Conservation (phyloP, 1,284 basidiomycete species). For the Serendipita sp. region DNA sequence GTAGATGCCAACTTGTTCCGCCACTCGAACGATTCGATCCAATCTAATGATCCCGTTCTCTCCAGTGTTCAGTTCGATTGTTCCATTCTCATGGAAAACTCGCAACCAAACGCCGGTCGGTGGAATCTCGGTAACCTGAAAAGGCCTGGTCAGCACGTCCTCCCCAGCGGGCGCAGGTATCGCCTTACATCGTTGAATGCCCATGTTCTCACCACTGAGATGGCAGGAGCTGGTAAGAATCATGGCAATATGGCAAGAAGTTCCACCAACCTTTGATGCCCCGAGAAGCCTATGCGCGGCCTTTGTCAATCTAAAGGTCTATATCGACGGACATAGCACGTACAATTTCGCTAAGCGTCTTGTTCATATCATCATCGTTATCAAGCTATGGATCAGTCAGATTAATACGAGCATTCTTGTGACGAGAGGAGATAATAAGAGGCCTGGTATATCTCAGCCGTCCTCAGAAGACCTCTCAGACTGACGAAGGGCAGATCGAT, state of each 20-base stretch:
- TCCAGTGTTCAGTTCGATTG: constrained; percentile 20
- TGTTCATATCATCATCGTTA: constrained; percentile 18
- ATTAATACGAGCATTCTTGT: background rate
- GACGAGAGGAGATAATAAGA: too few relatives aligned
- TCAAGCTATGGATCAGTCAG: constrained; percentile 13
- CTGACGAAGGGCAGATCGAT: too few relatives aligned
- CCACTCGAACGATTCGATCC: constrained; percentile 20
- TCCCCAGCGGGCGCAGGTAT: too few relatives aligned
- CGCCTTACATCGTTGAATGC: constrained; percentile 4
- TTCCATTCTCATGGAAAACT: constrained; percentile 20
- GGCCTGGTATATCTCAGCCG: too few relatives aligned
- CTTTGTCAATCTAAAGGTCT: constrained; percentile 19
- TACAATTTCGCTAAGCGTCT: constrained; percentile 18
- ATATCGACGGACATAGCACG: constrained; percentile 20
- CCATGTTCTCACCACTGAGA: background rate
- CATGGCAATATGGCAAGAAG: constrained; percentile 16
- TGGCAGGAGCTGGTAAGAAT: constrained; percentile 6
- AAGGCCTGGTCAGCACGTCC: background rate
- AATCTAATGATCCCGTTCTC: constrained; percentile 22
- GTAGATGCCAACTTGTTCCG: constrained; percentile 19
- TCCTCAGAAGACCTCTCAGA: too few relatives aligned
- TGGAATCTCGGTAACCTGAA: constrained; percentile 18
- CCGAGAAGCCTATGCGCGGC: background rate
- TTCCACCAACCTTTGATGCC: constrained; percentile 11
- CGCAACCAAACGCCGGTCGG: constrained; percentile 16